Evolutionary conservation across 2,329 filamentous ascomycete species (phyloP).

Genomic region (Ceratocystis lukuohia): DNA sequence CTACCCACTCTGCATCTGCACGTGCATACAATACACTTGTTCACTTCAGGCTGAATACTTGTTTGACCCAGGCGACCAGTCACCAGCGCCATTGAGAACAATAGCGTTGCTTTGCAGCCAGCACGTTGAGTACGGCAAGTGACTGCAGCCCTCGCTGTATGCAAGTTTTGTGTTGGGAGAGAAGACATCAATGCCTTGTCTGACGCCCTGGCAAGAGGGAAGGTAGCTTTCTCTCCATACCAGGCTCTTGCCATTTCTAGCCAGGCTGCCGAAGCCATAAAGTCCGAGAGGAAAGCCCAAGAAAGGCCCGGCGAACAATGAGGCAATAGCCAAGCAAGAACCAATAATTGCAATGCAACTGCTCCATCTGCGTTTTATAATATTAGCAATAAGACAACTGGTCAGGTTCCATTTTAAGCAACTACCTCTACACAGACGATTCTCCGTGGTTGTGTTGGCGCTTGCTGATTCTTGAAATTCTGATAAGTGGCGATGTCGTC

Average conservation of each 20-base stretch:
- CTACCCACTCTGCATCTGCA: slow-evolving; percentile 1
- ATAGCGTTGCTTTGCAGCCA: background rate
- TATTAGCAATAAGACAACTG: too few relatives aligned
- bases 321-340: too few relatives aligned
- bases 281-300: too few relatives aligned
- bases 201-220: background rate
- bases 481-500: too few relatives aligned
- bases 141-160: background rate
- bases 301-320: too few relatives aligned
- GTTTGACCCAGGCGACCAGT: background rate
- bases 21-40: background rate
- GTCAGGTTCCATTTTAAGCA: too few relatives aligned
- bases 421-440: too few relatives aligned
- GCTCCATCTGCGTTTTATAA: too few relatives aligned
- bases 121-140: background rate
- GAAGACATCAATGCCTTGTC: background rate
- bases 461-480: too few relatives aligned
- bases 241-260: background rate
- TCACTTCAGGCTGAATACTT: background rate
- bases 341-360: too few relatives aligned
- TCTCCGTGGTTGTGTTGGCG: too few relatives aligned
- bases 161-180: background rate
- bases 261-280: too few relatives aligned
- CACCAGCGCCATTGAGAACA: background rate
- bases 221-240: background rate